These are phyloP conservation scores for Phytophthora citrophthora DNA, from an alignment of 352 stramenopile genomes.

Conservation along the genomic window DNA sequence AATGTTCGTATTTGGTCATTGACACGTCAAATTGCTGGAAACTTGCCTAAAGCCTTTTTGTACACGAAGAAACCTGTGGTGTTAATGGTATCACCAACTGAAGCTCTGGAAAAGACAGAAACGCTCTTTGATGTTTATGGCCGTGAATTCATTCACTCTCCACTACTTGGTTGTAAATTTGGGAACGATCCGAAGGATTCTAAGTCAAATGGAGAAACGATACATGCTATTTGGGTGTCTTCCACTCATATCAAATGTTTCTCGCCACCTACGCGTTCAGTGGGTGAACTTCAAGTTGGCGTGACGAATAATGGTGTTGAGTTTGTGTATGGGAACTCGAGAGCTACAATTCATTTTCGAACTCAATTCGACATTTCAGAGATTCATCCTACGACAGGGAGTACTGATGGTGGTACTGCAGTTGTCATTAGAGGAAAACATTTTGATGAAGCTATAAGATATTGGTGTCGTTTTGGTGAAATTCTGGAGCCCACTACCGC, in stretches of 20 bases:
- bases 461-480: slow-evolving; percentile 78
- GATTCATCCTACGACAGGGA: slow-evolving; percentile 56
- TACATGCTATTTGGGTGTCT: slow-evolving; percentile 56
- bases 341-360: slow-evolving; percentile 30
- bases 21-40: slow-evolving; percentile 30
- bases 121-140: slow-evolving; percentile 71
- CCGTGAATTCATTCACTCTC: slow-evolving; percentile 54
- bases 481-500: slow-evolving; percentile 30
- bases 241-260: slow-evolving; percentile 57
- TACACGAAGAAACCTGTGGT: slow-evolving; percentile 51
- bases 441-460: slow-evolving; percentile 40
- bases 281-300: slow-evolving; percentile 31
- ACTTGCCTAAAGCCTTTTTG: slow-evolving; percentile 40
- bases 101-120: slow-evolving; percentile 46
- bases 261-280: slow-evolving; percentile 32
- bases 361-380: slow-evolving; percentile 48
- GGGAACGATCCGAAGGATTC: background rate
- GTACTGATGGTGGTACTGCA: slow-evolving; percentile 54
- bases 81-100: slow-evolving; percentile 44
- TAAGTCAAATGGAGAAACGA: background rate
- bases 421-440: slow-evolving; percentile 61
- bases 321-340: slow-evolving; percentile 22
- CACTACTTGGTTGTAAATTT: slow-evolving; percentile 57
- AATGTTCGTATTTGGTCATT: slow-evolving; percentile 40
- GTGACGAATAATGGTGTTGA: slow-evolving; percentile 67